These are phyloP conservation scores for Penicillium sp. DNA, from an alignment of 2,329 filamentous ascomycete species.

Conservation along the genomic window DNA sequence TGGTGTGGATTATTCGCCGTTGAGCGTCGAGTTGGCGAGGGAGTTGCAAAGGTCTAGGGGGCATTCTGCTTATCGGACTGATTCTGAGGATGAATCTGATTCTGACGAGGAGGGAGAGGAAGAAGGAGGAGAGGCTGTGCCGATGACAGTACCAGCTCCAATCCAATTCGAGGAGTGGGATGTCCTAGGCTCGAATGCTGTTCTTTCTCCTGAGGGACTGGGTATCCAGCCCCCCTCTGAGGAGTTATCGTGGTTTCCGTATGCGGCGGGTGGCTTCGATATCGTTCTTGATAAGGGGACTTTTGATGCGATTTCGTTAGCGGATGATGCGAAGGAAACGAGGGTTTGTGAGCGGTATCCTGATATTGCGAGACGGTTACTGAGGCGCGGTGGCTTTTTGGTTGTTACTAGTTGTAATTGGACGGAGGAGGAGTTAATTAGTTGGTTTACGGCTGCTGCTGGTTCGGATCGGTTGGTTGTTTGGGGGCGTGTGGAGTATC, in stretches of 20 bases:
- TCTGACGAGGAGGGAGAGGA: constrained; percentile 52
- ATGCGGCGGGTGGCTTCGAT: constrained; percentile 65
- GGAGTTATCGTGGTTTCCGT: constrained; percentile 40
- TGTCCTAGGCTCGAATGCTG: constrained; percentile 50
- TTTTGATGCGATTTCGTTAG: constrained; percentile 89
- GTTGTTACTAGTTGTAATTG: constrained; percentile 96
- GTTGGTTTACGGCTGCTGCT: constrained; percentile 66
- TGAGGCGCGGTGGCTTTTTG: constrained; percentile 70
- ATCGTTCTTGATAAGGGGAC: constrained; percentile 97
- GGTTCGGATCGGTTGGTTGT: constrained; percentile 53
- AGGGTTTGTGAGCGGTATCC: constrained; percentile 75
- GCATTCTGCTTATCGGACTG: constrained; percentile 36
- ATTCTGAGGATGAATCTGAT: constrained; percentile 39
- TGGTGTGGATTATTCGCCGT: constrained; percentile 82
- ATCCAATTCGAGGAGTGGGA: constrained; percentile 64
- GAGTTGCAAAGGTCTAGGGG: constrained; percentile 53
- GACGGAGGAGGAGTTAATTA: constrained; percentile 81
- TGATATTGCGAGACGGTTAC: constrained; percentile 64
- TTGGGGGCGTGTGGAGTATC: constrained; percentile 73
- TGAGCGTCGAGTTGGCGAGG: constrained; percentile 71
- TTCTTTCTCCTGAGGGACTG: constrained; percentile 37
- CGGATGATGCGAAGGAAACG: constrained; percentile 34
- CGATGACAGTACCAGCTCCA: constrained; percentile 2
- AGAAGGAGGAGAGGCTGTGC: constrained; percentile 22
- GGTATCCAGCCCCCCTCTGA: not conserved